phyloP scores from a whole-genome alignment of 2,329 filamentous ascomycete species.

The Berkeleyomyces basicola region DNA sequence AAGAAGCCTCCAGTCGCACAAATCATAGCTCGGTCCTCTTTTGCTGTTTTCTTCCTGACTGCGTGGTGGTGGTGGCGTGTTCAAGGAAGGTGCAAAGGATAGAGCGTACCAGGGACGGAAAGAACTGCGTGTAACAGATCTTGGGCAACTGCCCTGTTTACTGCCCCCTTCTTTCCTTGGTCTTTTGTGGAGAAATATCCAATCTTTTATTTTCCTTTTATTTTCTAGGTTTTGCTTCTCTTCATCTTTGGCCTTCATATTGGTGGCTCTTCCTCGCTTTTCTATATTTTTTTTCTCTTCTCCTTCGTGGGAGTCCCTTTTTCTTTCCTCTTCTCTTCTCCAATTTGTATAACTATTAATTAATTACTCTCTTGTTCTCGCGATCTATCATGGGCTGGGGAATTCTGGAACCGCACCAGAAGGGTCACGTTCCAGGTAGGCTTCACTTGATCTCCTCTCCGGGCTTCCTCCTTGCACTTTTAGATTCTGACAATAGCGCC shows the following conservation, averaged over 20 bases:
- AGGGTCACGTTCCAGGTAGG: constrained; percentile 58
- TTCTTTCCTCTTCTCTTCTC: neutral
- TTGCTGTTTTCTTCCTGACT: too few relatives aligned
- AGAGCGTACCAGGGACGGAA: neutral
- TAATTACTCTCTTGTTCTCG: neutral
- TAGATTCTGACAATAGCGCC: neutral
- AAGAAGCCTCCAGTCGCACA: too few relatives aligned
- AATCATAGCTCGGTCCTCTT: too few relatives aligned
- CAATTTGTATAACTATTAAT: neutral
- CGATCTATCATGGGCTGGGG: constrained; percentile 36
- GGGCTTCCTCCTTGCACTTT: constrained; percentile 12
- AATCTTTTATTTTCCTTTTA: constrained; percentile 2
- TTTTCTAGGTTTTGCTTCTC: neutral
- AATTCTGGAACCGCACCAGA: constrained; percentile 50
- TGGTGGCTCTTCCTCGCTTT: neutral
- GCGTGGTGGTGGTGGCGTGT: too few relatives aligned
- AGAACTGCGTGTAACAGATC: neutral
- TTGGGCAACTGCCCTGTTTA: neutral
- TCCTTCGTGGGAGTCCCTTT: neutral
- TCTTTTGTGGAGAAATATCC: neutral
- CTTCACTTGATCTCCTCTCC: neutral
- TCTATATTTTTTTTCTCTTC: neutral
- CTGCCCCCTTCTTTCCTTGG: neutral
- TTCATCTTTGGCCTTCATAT: neutral
- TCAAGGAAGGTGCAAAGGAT: neutral